A percentile compares a stretch with the other conserved stretches of the same genome.
These are phyloP conservation scores for Gymnopus androsaceus DNA, from an alignment of 1,284 basidiomycete genomes.

Conservation along the genomic window DNA sequence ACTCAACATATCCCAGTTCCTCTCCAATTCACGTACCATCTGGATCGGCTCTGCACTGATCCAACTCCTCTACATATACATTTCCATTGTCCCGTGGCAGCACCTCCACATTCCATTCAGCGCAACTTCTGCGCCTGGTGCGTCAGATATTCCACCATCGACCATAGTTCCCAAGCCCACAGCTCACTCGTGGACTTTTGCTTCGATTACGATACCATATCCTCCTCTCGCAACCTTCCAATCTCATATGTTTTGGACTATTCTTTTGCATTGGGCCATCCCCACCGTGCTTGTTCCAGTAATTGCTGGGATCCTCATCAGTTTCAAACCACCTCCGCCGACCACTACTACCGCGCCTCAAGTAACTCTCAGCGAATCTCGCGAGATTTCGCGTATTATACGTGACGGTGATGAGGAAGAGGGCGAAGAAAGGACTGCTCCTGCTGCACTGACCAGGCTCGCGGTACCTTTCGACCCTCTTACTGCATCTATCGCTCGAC, in stretches of 20 bases:
- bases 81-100: conserved; percentile 49
- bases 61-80: conserved; percentile 50
- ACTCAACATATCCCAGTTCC: conserved; percentile 38
- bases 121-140: conserved; percentile 13
- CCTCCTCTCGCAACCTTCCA: conserved; percentile 46
- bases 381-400: conserved; percentile 4
- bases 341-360: neutral
- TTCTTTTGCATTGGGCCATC: conserved; percentile 57
- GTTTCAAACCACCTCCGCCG: conserved; percentile 47
- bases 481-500: conserved; percentile 58
- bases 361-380: conserved; percentile 15
- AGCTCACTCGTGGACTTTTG: conserved; percentile 18
- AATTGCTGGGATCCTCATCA: conserved; percentile 55
- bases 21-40: conserved; percentile 59
- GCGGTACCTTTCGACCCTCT: conserved; percentile 52
- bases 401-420: neutral
- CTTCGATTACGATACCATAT: conserved; percentile 39
- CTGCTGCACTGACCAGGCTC: neutral
- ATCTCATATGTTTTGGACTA: conserved; percentile 48
- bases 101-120: conserved; percentile 21
- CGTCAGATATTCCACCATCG: conserved; percentile 16
- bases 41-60: conserved; percentile 47
- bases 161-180: conserved; percentile 21
- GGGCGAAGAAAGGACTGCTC: conserved; percentile 4
- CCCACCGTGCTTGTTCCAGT: conserved; percentile 58